Evolutionary conservation across 2,329 filamentous ascomycete species (phyloP), one percentile per base, ranked within the genome.

Genomic region (Trichoderma sp.): DNA sequence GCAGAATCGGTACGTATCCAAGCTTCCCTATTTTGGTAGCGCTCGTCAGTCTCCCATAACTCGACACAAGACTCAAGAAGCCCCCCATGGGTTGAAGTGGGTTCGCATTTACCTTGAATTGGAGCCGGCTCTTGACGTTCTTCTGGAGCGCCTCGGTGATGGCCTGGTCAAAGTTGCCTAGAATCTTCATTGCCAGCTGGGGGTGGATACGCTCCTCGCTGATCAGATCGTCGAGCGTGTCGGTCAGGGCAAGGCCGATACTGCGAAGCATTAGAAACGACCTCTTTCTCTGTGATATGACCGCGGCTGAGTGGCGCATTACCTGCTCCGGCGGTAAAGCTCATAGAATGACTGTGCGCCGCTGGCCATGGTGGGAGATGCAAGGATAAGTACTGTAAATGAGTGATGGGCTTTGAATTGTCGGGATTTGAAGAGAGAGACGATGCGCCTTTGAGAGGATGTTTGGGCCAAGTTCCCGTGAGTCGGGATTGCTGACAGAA

Each of bases 1-100:
- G 85, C 96, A 99, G 88, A 99, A 99, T 77, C 96, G 92, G 86
- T 99, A 99, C 18, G 96, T 98, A 81, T 98, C 95, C 74, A 99
- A 91, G 80, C 97, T 96, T 62, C 96, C 96, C 95, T 98, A 60
- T 68, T 57, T 30, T 8, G 3, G 61, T 6, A 26, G 26, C 26
- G 32, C 32, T 64, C 15, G 62, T 72, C 26, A 72, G 71, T 43
- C 32, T 11, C 18, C 34, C 6, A 0, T 28, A 18, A 26, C 9
- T 43, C 36, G 26, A 47, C 21, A 57, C 6, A 58, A 14, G 11
- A 11, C 21, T 11, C 14, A 2, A 8, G 32, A 26, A 61, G 43
- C 62, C 15, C 43, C 15, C 0, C 7, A 7, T 14, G 64, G 4
- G 11, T 7, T 53, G 47, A 5, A 24, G 21, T 3, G 5, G 14